These are phyloP conservation scores for Wallacemonas sp. DNA, from an alignment of 208 protist species.

Conservation along the genomic window DNA sequence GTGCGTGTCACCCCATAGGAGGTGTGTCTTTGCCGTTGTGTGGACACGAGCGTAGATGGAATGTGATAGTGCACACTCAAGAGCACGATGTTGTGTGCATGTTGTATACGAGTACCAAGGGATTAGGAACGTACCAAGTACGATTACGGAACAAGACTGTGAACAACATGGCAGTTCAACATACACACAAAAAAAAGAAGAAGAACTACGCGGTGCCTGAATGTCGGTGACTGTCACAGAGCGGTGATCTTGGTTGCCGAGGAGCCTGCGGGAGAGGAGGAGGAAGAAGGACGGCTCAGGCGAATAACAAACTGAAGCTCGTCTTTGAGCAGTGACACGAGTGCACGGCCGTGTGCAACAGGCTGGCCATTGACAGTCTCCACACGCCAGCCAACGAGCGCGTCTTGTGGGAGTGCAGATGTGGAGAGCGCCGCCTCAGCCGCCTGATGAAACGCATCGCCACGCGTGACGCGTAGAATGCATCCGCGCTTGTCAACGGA, in stretches of 20 bases:
- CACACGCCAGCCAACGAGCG: background rate
- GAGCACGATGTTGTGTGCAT: too few species aligned
- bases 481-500: background rate
- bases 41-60: too few species aligned
- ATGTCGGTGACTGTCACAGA: background rate
- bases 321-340: background rate
- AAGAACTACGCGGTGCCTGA: background rate
- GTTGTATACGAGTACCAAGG: too few species aligned
- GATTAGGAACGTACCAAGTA: too few species aligned
- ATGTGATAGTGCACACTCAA: too few species aligned
- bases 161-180: too few species aligned
- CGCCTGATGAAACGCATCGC: background rate
- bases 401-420: background rate
- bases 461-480: background rate
- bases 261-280: background rate
- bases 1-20: too few species aligned
- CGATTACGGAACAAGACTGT: too few species aligned
- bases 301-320: background rate
- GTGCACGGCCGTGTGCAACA: background rate
- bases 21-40: too few species aligned
- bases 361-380: constrained; percentile 1
- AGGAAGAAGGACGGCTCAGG: background rate
- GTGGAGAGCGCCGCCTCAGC: background rate
- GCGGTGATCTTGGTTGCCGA: background rate
- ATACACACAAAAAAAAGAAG: too few species aligned